These are phyloP conservation scores for Leavenworthia alabamica DNA, from an alignment of 345 rosid species.

Conservation along the genomic window DNA sequence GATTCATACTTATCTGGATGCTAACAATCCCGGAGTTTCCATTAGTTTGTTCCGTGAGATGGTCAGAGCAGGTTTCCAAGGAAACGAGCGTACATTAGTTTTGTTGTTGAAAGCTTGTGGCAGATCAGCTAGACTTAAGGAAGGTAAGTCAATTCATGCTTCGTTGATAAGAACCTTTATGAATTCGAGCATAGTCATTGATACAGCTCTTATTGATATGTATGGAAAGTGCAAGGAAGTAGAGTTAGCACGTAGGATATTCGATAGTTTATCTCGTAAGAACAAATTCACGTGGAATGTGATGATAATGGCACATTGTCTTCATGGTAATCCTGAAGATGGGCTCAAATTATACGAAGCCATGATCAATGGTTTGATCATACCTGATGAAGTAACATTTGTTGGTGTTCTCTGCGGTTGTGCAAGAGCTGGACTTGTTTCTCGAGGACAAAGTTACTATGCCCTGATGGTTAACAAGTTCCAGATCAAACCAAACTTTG, in stretches of 20 bases:
- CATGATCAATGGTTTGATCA: conserved; percentile 25
- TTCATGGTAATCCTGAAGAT: conserved; percentile 55
- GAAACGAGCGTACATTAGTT: conserved; percentile 39
- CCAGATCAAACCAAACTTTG: conserved; percentile 59
- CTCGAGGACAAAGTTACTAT: conserved; percentile 42
- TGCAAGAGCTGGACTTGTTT: conserved; percentile 44
- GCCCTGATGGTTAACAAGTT: conserved; percentile 41
- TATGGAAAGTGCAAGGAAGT: conserved; percentile 54
- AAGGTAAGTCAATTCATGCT: conserved; percentile 72
- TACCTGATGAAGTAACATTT: conserved; percentile 55
- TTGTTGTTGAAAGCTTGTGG: conserved; percentile 49
- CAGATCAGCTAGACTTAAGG: conserved; percentile 54
- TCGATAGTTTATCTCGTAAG: conserved; percentile 34
- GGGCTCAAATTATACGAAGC: conserved; percentile 47
- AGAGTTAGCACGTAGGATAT: conserved; percentile 46
- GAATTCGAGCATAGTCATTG: conserved; percentile 30
- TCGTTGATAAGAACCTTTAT: conserved; percentile 31
- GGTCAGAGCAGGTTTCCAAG: conserved; percentile 34
- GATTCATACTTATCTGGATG: conserved; percentile 47
- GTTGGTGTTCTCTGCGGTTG: conserved; percentile 61
- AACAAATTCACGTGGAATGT: conserved; percentile 66
- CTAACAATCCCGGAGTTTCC: conserved; percentile 47
- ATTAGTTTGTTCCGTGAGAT: conserved; percentile 57
- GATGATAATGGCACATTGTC: conserved; percentile 73
- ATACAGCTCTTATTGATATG: conserved; percentile 57